These are phyloP conservation scores for Mitragyna speciosa DNA, from an alignment of 257 asterid species.

Conservation along the genomic window DNA sequence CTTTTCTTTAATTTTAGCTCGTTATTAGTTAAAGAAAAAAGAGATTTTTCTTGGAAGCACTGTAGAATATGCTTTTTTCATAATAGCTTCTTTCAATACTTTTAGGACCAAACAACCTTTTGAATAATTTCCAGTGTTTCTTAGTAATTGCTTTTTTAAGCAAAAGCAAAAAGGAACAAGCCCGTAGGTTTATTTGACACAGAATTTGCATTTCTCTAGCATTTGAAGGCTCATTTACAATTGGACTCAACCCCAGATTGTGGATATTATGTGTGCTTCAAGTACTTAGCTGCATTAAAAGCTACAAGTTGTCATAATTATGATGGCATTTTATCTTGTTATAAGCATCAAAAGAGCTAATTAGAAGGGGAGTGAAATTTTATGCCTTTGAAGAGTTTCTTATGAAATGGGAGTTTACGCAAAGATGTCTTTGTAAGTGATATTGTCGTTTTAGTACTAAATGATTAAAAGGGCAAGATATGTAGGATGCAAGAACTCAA, in stretches of 20 bases:
- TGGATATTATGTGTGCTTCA: background rate
- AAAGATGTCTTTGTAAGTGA: background rate
- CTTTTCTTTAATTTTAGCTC: too few relatives aligned
- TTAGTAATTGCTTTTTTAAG: background rate
- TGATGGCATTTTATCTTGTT: background rate
- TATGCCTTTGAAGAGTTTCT: background rate
- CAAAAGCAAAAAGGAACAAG: background rate
- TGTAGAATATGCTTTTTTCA: background rate
- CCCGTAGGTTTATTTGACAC: background rate
- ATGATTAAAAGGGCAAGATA: background rate
- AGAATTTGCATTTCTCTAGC: background rate
- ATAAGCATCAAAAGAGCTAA: background rate
- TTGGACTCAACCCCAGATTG: background rate
- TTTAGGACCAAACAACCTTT: background rate
- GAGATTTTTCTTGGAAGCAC: background rate
- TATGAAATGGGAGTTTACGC: too few relatives aligned
- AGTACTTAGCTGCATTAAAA: background rate
- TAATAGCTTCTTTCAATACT: background rate
- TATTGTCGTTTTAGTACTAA: background rate
- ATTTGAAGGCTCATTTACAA: background rate
- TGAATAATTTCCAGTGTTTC: background rate
- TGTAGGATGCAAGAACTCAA: too few relatives aligned
- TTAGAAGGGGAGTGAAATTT: background rate
- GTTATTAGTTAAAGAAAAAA: background rate
- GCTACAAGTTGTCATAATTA: background rate